Conservation (phyloP, 73 alveolate species). For the Tetrahymena borealis region DNA sequence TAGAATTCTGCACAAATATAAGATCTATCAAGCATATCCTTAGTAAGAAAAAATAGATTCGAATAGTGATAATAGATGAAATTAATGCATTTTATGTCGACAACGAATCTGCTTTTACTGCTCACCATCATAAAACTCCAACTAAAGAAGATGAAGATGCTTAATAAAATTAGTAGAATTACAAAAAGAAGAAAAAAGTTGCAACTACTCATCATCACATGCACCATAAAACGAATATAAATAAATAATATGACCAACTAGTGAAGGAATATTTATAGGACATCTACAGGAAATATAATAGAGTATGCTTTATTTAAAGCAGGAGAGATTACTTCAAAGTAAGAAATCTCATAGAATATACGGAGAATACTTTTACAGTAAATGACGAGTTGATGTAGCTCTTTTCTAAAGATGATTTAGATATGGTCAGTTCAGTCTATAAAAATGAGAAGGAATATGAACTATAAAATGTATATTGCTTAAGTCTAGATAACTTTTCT, state of each 20-base stretch:
- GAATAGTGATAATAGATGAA: not conserved
- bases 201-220: not conserved
- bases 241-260: not conserved
- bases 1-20: not conserved
- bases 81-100: not conserved
- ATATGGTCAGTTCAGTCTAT: too few species aligned
- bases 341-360: not conserved
- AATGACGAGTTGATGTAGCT: not conserved
- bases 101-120: not conserved
- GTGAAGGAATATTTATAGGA: not conserved
- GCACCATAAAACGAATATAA: not conserved
- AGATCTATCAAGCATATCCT: not conserved
- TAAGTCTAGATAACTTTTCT: not conserved
- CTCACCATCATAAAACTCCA: not conserved
- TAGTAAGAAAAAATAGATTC: not conserved
- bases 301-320: not conserved
- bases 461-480: not conserved
- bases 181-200: not conserved
- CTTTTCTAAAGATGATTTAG: not conserved
- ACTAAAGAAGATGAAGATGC: not conserved
- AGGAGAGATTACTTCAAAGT: not conserved
- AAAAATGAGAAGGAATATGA: too few species aligned
- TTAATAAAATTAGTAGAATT: too few species aligned
- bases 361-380: not conserved
- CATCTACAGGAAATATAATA: not conserved